These are phyloP conservation scores for Pascua guehoae DNA, from an alignment of 1,284 basidiomycete species.

Conservation along the genomic window DNA sequence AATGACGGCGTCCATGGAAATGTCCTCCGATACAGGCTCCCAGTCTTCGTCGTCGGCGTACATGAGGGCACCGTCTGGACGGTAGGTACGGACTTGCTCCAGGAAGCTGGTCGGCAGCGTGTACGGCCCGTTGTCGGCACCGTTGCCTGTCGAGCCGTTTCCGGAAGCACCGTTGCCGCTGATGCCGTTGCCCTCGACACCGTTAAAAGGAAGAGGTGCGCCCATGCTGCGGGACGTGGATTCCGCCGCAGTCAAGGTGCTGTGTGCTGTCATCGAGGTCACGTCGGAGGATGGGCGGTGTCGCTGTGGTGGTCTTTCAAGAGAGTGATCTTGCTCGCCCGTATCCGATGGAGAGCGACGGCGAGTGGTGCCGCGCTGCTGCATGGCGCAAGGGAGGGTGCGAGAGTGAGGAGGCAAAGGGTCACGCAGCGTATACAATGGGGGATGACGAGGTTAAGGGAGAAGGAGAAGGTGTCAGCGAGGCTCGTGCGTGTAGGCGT, in stretches of 20 bases:
- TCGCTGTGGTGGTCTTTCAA: conserved; percentile 4
- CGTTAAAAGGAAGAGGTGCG: conserved; percentile 4
- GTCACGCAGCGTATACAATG: neutral
- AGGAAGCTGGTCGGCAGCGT: neutral
- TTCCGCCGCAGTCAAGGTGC: neutral
- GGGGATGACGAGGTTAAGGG: neutral
- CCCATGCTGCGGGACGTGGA: conserved; percentile 10
- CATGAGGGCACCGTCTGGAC: conserved; percentile 30
- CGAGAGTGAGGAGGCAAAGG: neutral
- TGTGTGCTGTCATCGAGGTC: neutral
- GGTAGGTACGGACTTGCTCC: conserved; percentile 6
- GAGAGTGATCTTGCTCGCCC: neutral
- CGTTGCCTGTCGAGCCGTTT: neutral
- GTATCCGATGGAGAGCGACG: conserved; percentile 13
- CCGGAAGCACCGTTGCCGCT: conserved; percentile 8
- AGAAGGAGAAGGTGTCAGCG: neutral
- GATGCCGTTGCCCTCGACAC: neutral
- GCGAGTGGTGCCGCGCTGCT: conserved; percentile 21
- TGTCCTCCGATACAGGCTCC: conserved; percentile 15
- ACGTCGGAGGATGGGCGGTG: conserved; percentile 3
- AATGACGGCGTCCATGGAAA: conserved; percentile 7
- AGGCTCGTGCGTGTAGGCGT: too few relatives aligned
- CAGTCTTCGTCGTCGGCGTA: conserved; percentile 43
- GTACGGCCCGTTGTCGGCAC: conserved; percentile 3
- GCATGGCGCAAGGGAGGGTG: conserved; percentile 11